Conservation (phyloP, 257 asterid genomes). For the Galeopsis tetrahit region DNA sequence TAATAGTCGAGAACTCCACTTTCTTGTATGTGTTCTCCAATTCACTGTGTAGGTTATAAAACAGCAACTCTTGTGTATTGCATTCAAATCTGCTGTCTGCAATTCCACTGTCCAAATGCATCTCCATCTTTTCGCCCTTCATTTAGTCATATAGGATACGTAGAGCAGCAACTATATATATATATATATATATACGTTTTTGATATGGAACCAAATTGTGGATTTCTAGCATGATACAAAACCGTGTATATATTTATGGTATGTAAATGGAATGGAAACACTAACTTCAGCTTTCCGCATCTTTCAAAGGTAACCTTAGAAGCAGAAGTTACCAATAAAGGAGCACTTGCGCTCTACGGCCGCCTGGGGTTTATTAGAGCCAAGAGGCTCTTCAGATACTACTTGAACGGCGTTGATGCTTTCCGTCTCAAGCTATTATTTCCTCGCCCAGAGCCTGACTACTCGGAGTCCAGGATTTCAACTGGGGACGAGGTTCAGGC, state of each 20-base stretch:
- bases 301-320: conserved; percentile 79
- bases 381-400: conserved; percentile 92
- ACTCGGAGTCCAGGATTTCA: conserved; percentile 35
- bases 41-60: background rate
- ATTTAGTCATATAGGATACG: conserved; percentile 2
- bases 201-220: too few relatives aligned
- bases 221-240: too few relatives aligned
- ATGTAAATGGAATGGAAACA: background rate
- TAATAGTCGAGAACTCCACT: background rate
- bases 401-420: conserved; percentile 94
- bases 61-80: background rate
- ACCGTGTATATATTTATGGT: background rate
- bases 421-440: conserved; percentile 87
- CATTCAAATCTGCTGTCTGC: background rate
- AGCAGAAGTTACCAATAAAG: conserved; percentile 94
- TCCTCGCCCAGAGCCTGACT: conserved; percentile 60
- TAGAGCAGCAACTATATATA: background rate
- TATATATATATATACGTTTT: background rate
- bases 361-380: conserved; percentile 91
- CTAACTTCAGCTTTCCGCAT: conserved; percentile 2
- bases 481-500: conserved; percentile 37
- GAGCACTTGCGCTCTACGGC: conserved; percentile 93
- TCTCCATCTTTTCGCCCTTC: background rate
- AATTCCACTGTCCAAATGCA: background rate
- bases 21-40: conserved; percentile 1